Evolutionary conservation across 2,329 filamentous ascomycete genomes (phyloP).

Genomic region (Talaromyces islandicus): DNA sequence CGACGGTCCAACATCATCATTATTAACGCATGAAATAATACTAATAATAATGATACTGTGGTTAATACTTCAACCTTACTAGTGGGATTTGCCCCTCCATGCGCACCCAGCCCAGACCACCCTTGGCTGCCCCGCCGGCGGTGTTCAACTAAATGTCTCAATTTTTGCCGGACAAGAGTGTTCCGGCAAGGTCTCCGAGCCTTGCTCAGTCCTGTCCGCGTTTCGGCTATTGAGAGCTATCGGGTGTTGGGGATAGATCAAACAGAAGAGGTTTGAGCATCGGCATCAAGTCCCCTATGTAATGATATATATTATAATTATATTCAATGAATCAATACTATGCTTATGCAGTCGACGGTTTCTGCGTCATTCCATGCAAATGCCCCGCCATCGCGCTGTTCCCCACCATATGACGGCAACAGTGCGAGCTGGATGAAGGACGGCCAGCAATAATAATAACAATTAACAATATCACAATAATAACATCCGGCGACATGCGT

Average conservation of each 20-base stretch:
- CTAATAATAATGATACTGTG: too few species aligned
- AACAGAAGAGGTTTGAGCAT: not conserved
- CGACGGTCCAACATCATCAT: not conserved
- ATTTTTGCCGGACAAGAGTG: conserved; percentile 10
- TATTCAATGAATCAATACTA: not conserved
- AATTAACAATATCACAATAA: not conserved
- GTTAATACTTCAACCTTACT: not conserved
- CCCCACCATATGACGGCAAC: not conserved
- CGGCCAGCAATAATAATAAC: not conserved
- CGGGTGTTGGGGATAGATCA: not conserved
- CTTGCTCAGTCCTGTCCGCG: not conserved
- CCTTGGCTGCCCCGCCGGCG: not conserved
- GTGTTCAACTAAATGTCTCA: not conserved
- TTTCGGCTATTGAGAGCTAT: conserved; percentile 4
- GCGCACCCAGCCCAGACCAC: too few species aligned
- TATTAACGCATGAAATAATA: not conserved
- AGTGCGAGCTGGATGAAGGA: not conserved
- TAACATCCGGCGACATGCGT: too few species aligned
- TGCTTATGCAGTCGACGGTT: not conserved
- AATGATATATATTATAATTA: not conserved
- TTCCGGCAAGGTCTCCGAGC: conserved; percentile 3
- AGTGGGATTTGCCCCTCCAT: not conserved
- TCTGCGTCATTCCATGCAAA: not conserved
- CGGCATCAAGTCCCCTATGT: not conserved
- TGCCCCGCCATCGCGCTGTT: not conserved